These are phyloP conservation scores for Thermoascus crustaceus DNA, from an alignment of 2,329 filamentous ascomycete genomes.

Conservation along the genomic window DNA sequence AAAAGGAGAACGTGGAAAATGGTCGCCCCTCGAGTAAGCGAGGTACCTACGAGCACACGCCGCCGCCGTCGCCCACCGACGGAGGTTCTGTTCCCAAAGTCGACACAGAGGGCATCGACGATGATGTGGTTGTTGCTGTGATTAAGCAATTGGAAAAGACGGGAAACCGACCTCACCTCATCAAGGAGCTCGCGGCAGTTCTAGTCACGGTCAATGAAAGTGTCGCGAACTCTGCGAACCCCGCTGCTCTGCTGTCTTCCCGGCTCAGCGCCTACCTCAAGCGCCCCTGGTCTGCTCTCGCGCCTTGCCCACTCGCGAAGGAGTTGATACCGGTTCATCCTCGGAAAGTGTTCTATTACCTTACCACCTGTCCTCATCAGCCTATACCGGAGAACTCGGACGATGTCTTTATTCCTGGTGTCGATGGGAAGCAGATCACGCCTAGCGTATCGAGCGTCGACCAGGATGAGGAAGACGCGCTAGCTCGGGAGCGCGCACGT, in stretches of 20 bases:
- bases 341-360: slow-evolving; percentile 90
- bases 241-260: slow-evolving; percentile 89
- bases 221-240: slow-evolving; percentile 92
- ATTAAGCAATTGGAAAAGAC: slow-evolving; percentile 83
- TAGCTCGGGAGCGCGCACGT: slow-evolving; percentile 51
- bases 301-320: slow-evolving; percentile 83
- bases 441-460: slow-evolving; percentile 71
- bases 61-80: slow-evolving; percentile 64
- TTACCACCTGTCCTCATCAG: slow-evolving; percentile 79
- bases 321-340: slow-evolving; percentile 88
- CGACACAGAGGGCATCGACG: slow-evolving; percentile 76
- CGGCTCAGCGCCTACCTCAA: slow-evolving; percentile 84
- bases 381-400: slow-evolving; percentile 62
- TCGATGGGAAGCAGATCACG: slow-evolving; percentile 60
- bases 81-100: slow-evolving; percentile 47
- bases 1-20: slow-evolving; percentile 19
- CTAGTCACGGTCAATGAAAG: slow-evolving; percentile 68
- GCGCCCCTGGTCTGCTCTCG: slow-evolving; percentile 68
- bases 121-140: slow-evolving; percentile 89
- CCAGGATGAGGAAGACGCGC: slow-evolving; percentile 62
- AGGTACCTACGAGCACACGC: slow-evolving; percentile 61
- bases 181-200: slow-evolving; percentile 82
- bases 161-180: slow-evolving; percentile 83
- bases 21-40: slow-evolving; percentile 29
- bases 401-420: slow-evolving; percentile 41